phyloP scores from a whole-genome alignment of 2,329 filamentous ascomycete species.

The Fusarium transvaalense region DNA sequence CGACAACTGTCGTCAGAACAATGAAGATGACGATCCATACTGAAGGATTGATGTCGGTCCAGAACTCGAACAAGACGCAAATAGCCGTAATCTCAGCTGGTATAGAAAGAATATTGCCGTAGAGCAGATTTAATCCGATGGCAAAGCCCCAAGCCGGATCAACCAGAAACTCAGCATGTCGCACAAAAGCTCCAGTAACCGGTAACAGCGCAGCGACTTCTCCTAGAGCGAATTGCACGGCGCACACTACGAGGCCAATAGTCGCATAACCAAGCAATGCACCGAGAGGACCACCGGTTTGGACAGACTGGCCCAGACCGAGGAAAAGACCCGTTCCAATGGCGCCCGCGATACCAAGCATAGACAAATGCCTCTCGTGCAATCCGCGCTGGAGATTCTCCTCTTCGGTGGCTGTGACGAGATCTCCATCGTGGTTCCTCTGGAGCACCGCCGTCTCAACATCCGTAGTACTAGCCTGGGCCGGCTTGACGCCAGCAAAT shows the following conservation, averaged over 20 bases:
- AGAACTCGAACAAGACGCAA: conserved; percentile 55
- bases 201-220: conserved; percentile 63
- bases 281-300: conserved; percentile 53
- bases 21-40: conserved; percentile 48
- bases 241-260: conserved; percentile 61
- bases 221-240: conserved; percentile 63
- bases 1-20: conserved; percentile 41
- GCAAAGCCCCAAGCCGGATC: conserved; percentile 69
- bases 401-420: conserved; percentile 44
- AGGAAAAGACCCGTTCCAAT: conserved; percentile 58
- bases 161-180: conserved; percentile 63
- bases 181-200: conserved; percentile 62
- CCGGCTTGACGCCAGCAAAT: conserved; percentile 21
- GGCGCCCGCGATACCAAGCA: conserved; percentile 66
- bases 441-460: conserved; percentile 11
- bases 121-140: conserved; percentile 64
- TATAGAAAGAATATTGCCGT: conserved; percentile 64
- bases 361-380: conserved; percentile 58
- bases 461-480: conserved; percentile 5
- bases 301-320: conserved; percentile 59
- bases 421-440: conserved; percentile 27
- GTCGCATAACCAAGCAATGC: conserved; percentile 61
- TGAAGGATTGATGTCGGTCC: conserved; percentile 51
- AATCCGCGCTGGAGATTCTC: conserved; percentile 45
- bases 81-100: conserved; percentile 65